A percentile compares a stretch with the other conserved stretches of the same genome.
These are phyloP conservation scores for Paracoccidioides lutzii DNA, from an alignment of 2,329 filamentous ascomycete genomes.

Conservation along the genomic window DNA sequence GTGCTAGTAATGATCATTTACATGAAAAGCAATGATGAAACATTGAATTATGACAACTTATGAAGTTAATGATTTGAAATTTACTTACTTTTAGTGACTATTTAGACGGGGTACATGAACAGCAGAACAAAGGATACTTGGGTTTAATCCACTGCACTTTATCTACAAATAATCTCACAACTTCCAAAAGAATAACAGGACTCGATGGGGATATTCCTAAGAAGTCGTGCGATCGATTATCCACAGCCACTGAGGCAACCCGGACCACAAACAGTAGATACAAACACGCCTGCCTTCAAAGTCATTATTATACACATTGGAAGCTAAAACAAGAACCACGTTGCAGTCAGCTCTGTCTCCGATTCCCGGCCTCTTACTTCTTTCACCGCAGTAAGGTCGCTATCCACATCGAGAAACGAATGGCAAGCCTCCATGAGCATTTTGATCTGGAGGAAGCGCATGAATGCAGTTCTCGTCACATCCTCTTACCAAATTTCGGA, in stretches of 20 bases:
- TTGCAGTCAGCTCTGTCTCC: not conserved
- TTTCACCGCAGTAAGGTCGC: not conserved
- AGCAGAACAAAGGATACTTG: no score
- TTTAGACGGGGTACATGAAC: no score
- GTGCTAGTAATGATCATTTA: not conserved
- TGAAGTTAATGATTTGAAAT: not conserved
- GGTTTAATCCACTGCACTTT: no score
- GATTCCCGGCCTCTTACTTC: not conserved
- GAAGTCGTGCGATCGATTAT: no score
- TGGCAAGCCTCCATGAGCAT: not conserved
- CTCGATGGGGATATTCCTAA: no score
- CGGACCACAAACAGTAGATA: not conserved
- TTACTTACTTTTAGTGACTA: no score
- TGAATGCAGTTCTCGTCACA: not conserved
- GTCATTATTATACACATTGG: not conserved
- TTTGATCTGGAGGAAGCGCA: not conserved
- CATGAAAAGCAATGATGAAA: not conserved
- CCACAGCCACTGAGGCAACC: not conserved
- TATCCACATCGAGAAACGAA: not conserved
- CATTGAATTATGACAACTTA: not conserved
- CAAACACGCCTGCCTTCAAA: not conserved
- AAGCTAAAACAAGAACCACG: not conserved
- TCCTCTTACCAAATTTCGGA: constrained; percentile 1
- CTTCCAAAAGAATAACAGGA: no score
- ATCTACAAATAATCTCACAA: no score